phyloP scores from a whole-genome alignment of 345 rosid genomes.

The Dipteronia dyeriana region DNA sequence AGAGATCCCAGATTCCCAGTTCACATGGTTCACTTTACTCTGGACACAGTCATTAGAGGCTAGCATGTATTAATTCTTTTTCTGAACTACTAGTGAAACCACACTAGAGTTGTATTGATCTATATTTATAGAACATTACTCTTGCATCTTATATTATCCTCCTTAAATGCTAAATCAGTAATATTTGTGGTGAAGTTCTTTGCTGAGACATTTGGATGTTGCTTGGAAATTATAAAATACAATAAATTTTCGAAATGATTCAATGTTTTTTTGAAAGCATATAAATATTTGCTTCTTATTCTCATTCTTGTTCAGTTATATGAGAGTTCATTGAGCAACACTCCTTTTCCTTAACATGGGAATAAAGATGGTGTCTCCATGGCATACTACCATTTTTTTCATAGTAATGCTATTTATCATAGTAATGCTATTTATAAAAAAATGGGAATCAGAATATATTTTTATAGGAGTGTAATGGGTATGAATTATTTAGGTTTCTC shows the following conservation, averaged over 20 bases:
- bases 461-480: neutral
- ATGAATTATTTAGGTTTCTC: neutral
- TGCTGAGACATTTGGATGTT: neutral
- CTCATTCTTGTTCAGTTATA: conserved; percentile 4
- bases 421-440: neutral
- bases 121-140: neutral
- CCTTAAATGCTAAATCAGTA: neutral
- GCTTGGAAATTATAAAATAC: neutral
- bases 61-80: neutral
- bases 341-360: neutral
- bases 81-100: neutral
- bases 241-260: neutral
- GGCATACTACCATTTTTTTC: neutral
- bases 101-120: neutral
- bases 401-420: neutral
- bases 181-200: neutral
- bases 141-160: neutral
- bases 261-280: neutral
- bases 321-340: neutral
- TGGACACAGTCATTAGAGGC: neutral
- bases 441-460: neutral
- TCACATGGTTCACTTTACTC: neutral
- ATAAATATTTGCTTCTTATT: conserved; percentile 2
- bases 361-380: neutral
- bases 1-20: neutral